Conservation (phyloP, 306 rosid genomes). For the Canavalia ensiformis region DNA sequence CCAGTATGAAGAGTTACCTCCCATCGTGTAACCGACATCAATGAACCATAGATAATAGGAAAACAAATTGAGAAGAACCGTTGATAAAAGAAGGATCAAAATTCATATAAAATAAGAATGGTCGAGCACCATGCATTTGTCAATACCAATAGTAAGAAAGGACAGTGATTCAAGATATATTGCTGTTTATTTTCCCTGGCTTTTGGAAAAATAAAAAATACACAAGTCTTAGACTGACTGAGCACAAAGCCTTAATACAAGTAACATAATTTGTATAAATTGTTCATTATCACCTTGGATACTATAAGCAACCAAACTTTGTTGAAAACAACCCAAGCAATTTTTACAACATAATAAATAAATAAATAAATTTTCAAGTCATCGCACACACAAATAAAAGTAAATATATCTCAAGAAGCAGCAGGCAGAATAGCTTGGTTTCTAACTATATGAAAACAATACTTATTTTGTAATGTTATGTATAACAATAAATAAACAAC, state of each 20-base stretch:
- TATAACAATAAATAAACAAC: neutral
- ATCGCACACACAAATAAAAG: neutral
- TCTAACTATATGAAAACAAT: neutral
- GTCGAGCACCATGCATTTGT: slow-evolving; percentile 2
- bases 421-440: neutral
- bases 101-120: neutral
- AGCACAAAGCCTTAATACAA: slow-evolving; percentile 4
- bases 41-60: neutral
- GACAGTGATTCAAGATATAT: neutral
- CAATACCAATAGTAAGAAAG: neutral
- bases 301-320: neutral
- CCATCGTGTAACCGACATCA: slow-evolving; percentile 9
- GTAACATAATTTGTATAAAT: neutral
- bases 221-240: neutral
- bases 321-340: neutral
- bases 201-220: neutral
- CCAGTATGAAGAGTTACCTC: slow-evolving; percentile 26
- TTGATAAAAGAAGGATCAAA: slow-evolving; percentile 10
- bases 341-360: neutral
- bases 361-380: neutral
- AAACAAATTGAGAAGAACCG: neutral
- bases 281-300: neutral
- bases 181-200: neutral
- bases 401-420: slow-evolving; percentile 8
- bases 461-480: slow-evolving; percentile 3